phyloP scores from a whole-genome alignment of 2,329 filamentous ascomycete genomes.

The Arthrobotrys sphaeroides region DNA sequence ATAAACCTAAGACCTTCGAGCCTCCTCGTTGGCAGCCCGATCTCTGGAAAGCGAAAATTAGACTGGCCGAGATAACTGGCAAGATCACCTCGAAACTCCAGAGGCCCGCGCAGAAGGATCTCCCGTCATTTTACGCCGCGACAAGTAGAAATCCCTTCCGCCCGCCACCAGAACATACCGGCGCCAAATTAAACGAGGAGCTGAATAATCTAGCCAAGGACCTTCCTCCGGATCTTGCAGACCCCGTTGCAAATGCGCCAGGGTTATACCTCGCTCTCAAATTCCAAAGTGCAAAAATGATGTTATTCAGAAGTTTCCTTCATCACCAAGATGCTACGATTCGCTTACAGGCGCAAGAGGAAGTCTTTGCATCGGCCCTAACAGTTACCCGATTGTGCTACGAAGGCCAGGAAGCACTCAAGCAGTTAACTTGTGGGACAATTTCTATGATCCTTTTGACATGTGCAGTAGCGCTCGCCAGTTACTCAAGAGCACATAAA shows the following conservation, averaged over 20 bases:
- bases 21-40: constrained; percentile 46
- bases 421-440: constrained; percentile 41
- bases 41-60: constrained; percentile 43
- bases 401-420: constrained; percentile 25
- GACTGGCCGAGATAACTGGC: constrained; percentile 45
- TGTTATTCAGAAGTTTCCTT: constrained; percentile 53
- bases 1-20: constrained; percentile 24
- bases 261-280: constrained; percentile 42
- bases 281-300: constrained; percentile 49
- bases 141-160: constrained; percentile 45
- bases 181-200: constrained; percentile 44
- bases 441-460: constrained; percentile 53
- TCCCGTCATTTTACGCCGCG: constrained; percentile 43
- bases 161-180: constrained; percentile 41
- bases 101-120: constrained; percentile 44
- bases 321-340: constrained; percentile 43
- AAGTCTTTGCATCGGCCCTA: constrained; percentile 46
- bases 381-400: constrained; percentile 45
- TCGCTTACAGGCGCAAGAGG: constrained; percentile 45
- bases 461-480: constrained; percentile 46
- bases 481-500: constrained; percentile 48
- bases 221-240: constrained; percentile 25
- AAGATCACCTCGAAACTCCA: constrained; percentile 51
- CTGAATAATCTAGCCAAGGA: constrained; percentile 46
- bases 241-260: constrained; percentile 34